Conservation (phyloP, 495 filamentous ascomycete species). For the Friedmanniomyces simplex region DNA sequence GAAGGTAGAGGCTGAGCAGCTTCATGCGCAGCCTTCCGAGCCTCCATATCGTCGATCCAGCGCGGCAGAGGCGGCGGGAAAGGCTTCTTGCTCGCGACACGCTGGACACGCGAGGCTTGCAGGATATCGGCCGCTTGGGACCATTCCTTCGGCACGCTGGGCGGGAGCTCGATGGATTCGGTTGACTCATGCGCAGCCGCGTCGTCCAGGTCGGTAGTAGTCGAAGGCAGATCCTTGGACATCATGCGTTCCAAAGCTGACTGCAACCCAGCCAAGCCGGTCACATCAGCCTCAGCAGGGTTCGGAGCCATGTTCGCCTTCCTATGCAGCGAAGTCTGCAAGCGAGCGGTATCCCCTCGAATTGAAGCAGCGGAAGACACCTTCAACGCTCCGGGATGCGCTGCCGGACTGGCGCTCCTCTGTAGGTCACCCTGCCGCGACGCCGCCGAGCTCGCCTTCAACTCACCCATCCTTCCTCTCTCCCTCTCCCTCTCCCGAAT, state of each 20-base stretch:
- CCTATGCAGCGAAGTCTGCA: neutral
- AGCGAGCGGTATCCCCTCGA: too few relatives aligned
- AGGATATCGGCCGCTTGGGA: constrained; percentile 14
- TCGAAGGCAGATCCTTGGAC: neutral
- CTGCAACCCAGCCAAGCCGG: neutral
- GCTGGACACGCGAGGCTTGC: constrained; percentile 15
- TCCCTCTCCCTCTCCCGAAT: neutral
- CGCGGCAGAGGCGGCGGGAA: constrained; percentile 2
- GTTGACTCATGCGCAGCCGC: constrained; percentile 20
- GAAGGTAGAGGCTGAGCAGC: neutral
- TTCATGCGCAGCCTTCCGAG: neutral
- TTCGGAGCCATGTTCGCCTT: neutral
- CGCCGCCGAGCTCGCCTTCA: neutral
- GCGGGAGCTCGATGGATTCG: constrained; percentile 1
- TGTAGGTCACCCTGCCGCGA: too few relatives aligned
- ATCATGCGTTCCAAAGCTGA: constrained; percentile 11
- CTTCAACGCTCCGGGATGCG: too few relatives aligned
- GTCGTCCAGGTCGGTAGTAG: constrained; percentile 10
- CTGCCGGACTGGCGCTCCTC: too few relatives aligned
- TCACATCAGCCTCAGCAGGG: neutral
- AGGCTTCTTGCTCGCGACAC: constrained; percentile 1
- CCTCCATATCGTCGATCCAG: constrained; percentile 3
- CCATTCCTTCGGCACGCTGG: constrained; percentile 10
- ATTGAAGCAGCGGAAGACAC: too few relatives aligned
- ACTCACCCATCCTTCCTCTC: too few relatives aligned